These are phyloP conservation scores for Solanum corneliomulleri DNA, from an alignment of 257 asterid species.

Conservation along the genomic window DNA sequence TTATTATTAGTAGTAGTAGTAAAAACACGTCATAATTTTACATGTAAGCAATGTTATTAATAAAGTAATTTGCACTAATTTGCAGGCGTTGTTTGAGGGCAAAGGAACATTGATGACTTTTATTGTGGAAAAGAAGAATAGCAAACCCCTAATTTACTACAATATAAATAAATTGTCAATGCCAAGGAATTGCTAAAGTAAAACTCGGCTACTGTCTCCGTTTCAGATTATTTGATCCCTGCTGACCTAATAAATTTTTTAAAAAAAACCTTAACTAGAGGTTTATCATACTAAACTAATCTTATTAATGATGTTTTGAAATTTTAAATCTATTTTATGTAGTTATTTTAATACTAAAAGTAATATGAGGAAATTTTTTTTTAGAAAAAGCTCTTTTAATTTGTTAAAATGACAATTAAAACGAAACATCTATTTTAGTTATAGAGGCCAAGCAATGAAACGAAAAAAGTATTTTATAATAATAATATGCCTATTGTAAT, in stretches of 20 bases:
- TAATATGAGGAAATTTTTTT: no score
- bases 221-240: not conserved
- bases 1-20: not conserved
- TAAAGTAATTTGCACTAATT: not conserved
- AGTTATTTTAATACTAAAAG: not conserved
- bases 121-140: not conserved
- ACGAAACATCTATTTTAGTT: no score
- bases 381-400: not conserved
- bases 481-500: not conserved
- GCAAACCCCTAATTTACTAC: not conserved
- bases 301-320: not conserved
- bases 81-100: conserved; percentile 30
- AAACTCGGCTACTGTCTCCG: not conserved
- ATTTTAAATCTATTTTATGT: not conserved
- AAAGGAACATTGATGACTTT: conserved; percentile 13
- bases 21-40: conserved; percentile 19
- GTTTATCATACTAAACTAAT: not conserved
- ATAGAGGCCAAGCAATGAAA: not conserved
- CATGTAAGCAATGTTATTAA: not conserved
- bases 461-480: not conserved
- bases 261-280: no score
- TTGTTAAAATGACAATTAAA: not conserved
- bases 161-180: not conserved
- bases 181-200: not conserved
- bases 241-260: not conserved